phyloP scores from a whole-genome alignment of 306 rosid species.

The Quercus mongolica region DNA sequence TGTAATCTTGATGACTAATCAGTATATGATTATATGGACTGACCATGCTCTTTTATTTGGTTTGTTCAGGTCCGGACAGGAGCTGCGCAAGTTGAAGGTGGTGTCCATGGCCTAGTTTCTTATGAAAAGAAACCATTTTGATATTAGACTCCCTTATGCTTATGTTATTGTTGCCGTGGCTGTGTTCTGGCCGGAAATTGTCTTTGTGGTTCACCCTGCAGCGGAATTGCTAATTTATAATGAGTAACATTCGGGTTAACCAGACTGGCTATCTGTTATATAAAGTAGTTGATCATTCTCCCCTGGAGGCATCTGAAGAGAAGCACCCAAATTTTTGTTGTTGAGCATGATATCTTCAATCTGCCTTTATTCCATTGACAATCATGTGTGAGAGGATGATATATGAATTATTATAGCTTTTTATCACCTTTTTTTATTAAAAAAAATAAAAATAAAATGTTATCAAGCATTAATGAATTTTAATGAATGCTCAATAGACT shows the following conservation, averaged over 20 bases:
- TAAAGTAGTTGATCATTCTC: too few relatives aligned
- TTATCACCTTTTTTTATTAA: background rate
- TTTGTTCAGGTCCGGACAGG: conserved; percentile 73
- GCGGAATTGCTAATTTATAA: background rate
- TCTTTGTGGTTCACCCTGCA: background rate
- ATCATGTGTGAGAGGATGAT: background rate
- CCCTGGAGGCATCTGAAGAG: too few relatives aligned
- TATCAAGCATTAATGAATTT: too few relatives aligned
- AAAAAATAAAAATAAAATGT: too few relatives aligned
- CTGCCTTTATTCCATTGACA: background rate
- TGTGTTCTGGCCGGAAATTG: background rate
- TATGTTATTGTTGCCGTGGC: background rate
- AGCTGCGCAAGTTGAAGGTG: conserved; percentile 98
- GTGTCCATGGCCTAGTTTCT: conserved; percentile 81
- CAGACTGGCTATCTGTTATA: background rate
- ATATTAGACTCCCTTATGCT: background rate
- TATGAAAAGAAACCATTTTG: conserved; percentile 80
- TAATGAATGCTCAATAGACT: too few relatives aligned
- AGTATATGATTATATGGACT: background rate
- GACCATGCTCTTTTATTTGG: background rate
- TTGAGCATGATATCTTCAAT: background rate
- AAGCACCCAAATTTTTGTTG: too few relatives aligned
- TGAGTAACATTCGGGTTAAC: background rate
- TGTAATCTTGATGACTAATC: background rate
- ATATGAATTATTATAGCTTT: background rate